A percentile compares a stretch with the other conserved stretches of the same genome.
These are phyloP conservation scores for Rhizopogon vinicolor DNA, from an alignment of 768 basidiomycete genomes.

Conservation along the genomic window DNA sequence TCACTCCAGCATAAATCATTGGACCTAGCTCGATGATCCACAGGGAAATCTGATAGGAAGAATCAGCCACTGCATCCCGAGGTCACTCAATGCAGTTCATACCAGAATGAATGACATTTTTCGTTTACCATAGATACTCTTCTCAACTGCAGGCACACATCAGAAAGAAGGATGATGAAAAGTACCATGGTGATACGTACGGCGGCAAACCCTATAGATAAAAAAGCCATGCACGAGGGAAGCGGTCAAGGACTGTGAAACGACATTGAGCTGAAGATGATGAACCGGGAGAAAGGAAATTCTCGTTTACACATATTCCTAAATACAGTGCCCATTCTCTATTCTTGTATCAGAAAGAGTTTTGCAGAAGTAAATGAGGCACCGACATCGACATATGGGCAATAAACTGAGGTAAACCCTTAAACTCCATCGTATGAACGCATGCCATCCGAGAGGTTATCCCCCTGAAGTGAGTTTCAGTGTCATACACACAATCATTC, in stretches of 20 bases:
- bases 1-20: not conserved
- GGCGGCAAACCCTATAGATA: not conserved
- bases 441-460: not conserved
- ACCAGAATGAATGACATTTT: not conserved
- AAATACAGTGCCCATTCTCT: not conserved
- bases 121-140: not conserved
- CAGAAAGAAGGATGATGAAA: not conserved
- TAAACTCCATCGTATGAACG: not conserved
- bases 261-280: not conserved
- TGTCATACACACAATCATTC: not conserved
- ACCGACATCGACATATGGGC: not conserved
- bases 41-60: not conserved
- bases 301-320: not conserved
- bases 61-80: not conserved
- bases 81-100: not conserved
- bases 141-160: not conserved
- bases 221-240: not conserved
- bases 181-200: not conserved
- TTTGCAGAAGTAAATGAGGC: no score
- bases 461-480: not conserved
- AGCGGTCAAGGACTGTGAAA: not conserved
- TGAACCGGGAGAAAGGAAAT: not conserved
- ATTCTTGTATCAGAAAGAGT: not conserved
- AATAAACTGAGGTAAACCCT: not conserved
- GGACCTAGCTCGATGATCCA: not conserved